phyloP scores from a whole-genome alignment of 768 basidiomycete species.

The Rhizopogon vulgaris region DNA sequence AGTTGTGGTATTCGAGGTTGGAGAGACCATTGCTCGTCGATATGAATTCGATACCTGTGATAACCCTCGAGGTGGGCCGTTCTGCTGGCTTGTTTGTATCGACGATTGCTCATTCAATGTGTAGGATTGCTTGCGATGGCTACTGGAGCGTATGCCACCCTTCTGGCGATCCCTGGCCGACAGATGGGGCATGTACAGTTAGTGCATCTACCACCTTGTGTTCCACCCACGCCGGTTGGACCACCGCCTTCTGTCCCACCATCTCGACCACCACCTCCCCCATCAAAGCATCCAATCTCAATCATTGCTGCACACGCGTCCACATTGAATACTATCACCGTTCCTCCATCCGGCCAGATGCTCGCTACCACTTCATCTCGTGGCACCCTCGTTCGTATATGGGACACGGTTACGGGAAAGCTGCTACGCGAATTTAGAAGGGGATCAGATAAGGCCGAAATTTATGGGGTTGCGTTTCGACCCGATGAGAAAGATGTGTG shows the following conservation, averaged over 20 bases:
- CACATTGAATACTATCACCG: slow-evolving; percentile 70
- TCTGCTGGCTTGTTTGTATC: slow-evolving; percentile 1
- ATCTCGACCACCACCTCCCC: slow-evolving; percentile 49
- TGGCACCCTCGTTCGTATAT: slow-evolving; percentile 84
- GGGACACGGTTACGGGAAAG: slow-evolving; percentile 71
- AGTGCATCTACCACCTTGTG: slow-evolving; percentile 77
- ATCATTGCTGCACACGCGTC: slow-evolving; percentile 83
- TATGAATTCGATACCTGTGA: slow-evolving; percentile 85
- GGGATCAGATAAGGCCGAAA: slow-evolving; percentile 85
- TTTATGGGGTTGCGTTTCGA: slow-evolving; percentile 85
- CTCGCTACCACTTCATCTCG: slow-evolving; percentile 79
- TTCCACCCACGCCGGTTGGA: slow-evolving; percentile 47
- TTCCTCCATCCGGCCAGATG: slow-evolving; percentile 70
- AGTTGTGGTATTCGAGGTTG: slow-evolving; percentile 73
- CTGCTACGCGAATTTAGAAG: slow-evolving; percentile 75
- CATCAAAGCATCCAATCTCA: slow-evolving; percentile 61
- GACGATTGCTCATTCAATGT: neutral
- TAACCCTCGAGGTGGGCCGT: slow-evolving; percentile 66
- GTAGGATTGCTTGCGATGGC: slow-evolving; percentile 79
- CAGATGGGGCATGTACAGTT: slow-evolving; percentile 88
- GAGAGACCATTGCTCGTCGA: slow-evolving; percentile 53
- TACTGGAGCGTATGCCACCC: slow-evolving; percentile 67
- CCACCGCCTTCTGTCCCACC: slow-evolving; percentile 50
- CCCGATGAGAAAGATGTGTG: slow-evolving; percentile 82
- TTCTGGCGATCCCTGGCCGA: slow-evolving; percentile 81